Evolutionary conservation across 768 basidiomycete species (phyloP), one percentile per base, ranked within the genome.

Genomic region (Collybiopsis confluens): DNA sequence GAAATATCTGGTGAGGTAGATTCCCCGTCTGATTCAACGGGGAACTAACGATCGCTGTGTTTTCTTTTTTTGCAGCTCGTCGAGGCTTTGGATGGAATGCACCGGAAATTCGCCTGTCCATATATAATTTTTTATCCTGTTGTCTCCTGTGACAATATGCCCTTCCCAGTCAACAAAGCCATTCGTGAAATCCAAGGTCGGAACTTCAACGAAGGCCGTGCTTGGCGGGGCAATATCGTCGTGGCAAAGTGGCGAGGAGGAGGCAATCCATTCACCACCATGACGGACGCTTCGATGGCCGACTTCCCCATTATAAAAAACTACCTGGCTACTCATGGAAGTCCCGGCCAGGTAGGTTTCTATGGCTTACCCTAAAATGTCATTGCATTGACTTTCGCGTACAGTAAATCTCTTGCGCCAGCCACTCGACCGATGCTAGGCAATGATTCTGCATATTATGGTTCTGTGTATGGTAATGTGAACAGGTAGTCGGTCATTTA

Each of bases 301-400:
- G 90, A 91, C 63, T 92, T 90, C 58, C 86, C 90, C 2, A 80
- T 92, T 57, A 67, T 92, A 56, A 85, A 88, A 65, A 92, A 92
- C 65, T 90, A 84, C 65, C 79, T 92, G 53, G 70, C 82, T 61
- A 86, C 81, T 38, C 85, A 87, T 63, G 77, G 76, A 27, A 77
- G 78, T 11, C 81, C 83, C 58, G 65, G 69, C 66, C 70, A 73
- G 61, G 71, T 70, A 28, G 58, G 62, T 40, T 33, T 33, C 16
- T 5, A 6, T 6, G 30, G 6, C 13, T 13, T 33, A 13, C 30
- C 13, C 30, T n/a, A n/a, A n/a, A 33, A 33, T 13, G 5, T 33
- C 30, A 5, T 13, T 33, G 5, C 30, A 33, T 33, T 33, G 6
- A 33, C n/a, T n/a, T n/a, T n/a, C n/a, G n/a, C n/a, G n/a, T n/a